These are phyloP conservation scores for Alternaria incomplexa DNA, from an alignment of 2,329 filamentous ascomycete genomes.

Conservation along the genomic window DNA sequence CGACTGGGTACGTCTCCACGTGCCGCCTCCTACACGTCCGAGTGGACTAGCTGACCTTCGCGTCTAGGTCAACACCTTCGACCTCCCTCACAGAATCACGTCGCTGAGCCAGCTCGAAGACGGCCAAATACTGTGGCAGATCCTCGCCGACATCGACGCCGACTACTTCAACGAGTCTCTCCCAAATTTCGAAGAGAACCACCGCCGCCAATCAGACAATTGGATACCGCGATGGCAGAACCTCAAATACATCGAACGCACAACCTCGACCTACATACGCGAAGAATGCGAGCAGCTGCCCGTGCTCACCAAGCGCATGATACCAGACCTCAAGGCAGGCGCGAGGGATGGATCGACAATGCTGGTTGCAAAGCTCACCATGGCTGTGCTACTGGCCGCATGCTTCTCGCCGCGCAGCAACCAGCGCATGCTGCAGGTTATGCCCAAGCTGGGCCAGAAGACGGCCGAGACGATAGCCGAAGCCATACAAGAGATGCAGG, in stretches of 20 bases:
- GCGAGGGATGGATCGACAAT: constrained; percentile 53
- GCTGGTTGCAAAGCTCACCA: constrained; percentile 52
- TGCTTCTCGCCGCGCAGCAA: constrained; percentile 57
- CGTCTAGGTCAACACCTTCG: constrained; percentile 53
- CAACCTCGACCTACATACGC: constrained; percentile 57
- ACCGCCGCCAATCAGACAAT: constrained; percentile 52
- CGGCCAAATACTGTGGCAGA: constrained; percentile 56
- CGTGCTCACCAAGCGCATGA: constrained; percentile 47
- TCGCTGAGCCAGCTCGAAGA: constrained; percentile 54
- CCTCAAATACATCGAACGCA: constrained; percentile 57
- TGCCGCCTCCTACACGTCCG: not conserved
- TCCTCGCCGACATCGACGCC: constrained; percentile 55
- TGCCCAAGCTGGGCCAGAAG: constrained; percentile 46
- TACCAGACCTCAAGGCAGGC: constrained; percentile 57
- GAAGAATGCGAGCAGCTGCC: constrained; percentile 52
- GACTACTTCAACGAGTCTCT: constrained; percentile 57
- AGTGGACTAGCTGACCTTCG: constrained; percentile 7
- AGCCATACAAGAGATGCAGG: constrained; percentile 50
- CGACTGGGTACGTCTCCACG: constrained; percentile 41
- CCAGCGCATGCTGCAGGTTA: constrained; percentile 54
- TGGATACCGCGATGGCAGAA: constrained; percentile 62
- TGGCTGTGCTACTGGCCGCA: constrained; percentile 56
- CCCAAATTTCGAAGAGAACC: constrained; percentile 52
- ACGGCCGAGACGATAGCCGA: constrained; percentile 48
- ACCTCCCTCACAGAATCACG: constrained; percentile 45